Percentiles rank a stretch among this genome's conserved stretches.
These are phyloP conservation scores for Aspergillus cejpii DNA, from an alignment of 2,329 filamentous ascomycete species.

Conservation along the genomic window DNA sequence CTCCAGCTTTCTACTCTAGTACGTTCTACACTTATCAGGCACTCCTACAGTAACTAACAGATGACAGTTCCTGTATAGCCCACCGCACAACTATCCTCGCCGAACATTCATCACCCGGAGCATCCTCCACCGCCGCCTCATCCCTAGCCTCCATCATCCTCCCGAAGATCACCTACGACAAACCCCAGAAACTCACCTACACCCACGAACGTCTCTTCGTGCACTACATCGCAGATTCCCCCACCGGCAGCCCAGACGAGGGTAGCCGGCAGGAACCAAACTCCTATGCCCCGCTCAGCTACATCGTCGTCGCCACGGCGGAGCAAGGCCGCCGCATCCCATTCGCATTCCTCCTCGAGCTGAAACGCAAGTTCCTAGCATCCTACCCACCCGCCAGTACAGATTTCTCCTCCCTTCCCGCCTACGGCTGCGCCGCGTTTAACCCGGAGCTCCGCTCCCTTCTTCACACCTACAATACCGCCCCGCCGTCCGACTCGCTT, in stretches of 20 bases:
- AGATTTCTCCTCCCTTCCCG: slow-evolving; percentile 69
- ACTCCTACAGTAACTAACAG: slow-evolving; percentile 6
- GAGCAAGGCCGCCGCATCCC: slow-evolving; percentile 79
- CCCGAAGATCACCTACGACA: slow-evolving; percentile 79
- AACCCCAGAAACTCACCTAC: slow-evolving; percentile 84
- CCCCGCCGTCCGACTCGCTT: slow-evolving; percentile 71
- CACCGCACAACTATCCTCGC: slow-evolving; percentile 87
- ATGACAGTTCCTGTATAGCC: slow-evolving; percentile 76
- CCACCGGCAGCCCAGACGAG: slow-evolving; percentile 49
- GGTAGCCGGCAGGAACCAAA: slow-evolving; percentile 38
- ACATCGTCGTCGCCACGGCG: slow-evolving; percentile 78
- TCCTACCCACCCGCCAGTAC: slow-evolving; percentile 60
- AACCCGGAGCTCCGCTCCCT: slow-evolving; percentile 69
- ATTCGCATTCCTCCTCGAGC: slow-evolving; percentile 85
- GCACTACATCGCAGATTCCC: slow-evolving; percentile 86
- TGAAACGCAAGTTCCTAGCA: slow-evolving; percentile 77
- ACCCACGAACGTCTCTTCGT: slow-evolving; percentile 88
- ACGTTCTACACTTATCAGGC: slow-evolving; percentile 32
- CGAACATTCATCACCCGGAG: slow-evolving; percentile 83
- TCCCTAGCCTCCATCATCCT: slow-evolving; percentile 89
- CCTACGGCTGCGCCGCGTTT: slow-evolving; percentile 85
- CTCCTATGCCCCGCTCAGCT: slow-evolving; percentile 76
- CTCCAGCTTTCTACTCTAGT: slow-evolving; percentile 67
- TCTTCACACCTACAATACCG: slow-evolving; percentile 79
- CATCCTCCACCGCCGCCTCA: slow-evolving; percentile 75